Base-by-base conservation (phyloP, 106 monocot species). In the Allium fistulosum region DNA sequence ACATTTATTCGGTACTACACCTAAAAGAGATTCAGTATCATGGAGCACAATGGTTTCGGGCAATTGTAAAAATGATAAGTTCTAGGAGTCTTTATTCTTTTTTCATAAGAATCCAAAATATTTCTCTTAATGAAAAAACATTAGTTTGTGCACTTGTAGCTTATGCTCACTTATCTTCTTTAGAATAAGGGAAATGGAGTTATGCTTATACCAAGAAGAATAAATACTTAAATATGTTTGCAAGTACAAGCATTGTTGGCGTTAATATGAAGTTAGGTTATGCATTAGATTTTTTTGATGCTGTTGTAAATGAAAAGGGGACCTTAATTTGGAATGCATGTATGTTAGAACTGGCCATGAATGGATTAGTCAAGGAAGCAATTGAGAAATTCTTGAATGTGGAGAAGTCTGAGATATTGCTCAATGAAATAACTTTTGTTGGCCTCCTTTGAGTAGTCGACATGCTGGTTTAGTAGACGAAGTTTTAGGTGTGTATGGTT, bases 201-300 rank as follows among this genome's bases (percentile, higher is more conserved):
- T 92, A 99, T 76, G 61, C 75, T 17, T 90, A 93, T 68, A 74
- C 85, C 57, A 78, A 18, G 63, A 81, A 77, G 48, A 78, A 80
- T 46, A 18, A 47, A 7, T 75, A 8, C 7, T 46, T 83, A 7
- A 81, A 87, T 69, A 55, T 75, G 49, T 81, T 86, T 63, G 79
- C 92, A 9, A 82, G 92, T 9, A 99, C 92, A 12, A 70, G 86
- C 53, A 69, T 99, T 12, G 58, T 99, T 15, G 87, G 89, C 60
- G 92, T 92, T 88, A 92, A 99, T 76, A 92, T 99, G 97, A 99
- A 99, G 76, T 99, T 78, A 66, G 92, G 97, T 11, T 83, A 79
- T 50, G 92, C 97, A 46, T 49, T 82, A 53, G 68, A 76, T 28
- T 78, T 92, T 12, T 99, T 99, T 53, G 45, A 82, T 70, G 69